Conservation (phyloP, 345 rosid species). For the Laguncularia racemosa region DNA sequence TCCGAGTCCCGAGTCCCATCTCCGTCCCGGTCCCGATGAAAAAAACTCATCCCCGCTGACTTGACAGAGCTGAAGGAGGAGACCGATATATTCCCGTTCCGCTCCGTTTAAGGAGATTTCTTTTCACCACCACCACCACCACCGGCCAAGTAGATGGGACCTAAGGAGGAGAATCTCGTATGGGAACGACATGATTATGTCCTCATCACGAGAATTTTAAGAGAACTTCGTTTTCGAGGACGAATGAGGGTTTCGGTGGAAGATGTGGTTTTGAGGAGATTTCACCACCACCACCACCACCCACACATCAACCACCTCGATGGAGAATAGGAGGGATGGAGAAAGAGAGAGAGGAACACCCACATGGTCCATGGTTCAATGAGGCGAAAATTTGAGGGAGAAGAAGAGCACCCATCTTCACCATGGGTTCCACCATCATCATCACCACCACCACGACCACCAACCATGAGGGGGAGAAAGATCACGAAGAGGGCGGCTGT, state of each 20-base stretch:
- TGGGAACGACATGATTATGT: slow-evolving; percentile 32
- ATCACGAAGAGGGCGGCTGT: slow-evolving; percentile 13
- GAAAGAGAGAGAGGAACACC: too few relatives aligned
- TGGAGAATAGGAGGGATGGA: too few relatives aligned
- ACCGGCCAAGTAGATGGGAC: neutral
- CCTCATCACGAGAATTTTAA: slow-evolving; percentile 6
- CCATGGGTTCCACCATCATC: too few relatives aligned
- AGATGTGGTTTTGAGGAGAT: neutral
- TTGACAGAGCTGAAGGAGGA: too few relatives aligned
- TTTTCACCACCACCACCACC: slow-evolving; percentile 23
- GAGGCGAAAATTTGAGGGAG: too few relatives aligned
- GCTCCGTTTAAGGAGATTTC: slow-evolving; percentile 13
- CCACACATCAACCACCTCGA: slow-evolving; percentile 7
- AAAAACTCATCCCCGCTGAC: too few relatives aligned
- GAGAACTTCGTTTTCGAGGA: slow-evolving; percentile 4
- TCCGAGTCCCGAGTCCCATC: neutral
- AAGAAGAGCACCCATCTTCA: too few relatives aligned
- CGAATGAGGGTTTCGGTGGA: slow-evolving; percentile 14
- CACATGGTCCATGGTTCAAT: too few relatives aligned
- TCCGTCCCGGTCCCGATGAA: slow-evolving; percentile 18
- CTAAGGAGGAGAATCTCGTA: slow-evolving; percentile 19
- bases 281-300: slow-evolving; percentile 9
- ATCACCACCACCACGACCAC: too few relatives aligned
- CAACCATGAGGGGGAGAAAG: slow-evolving; percentile 5
- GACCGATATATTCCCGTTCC: slow-evolving; percentile 1